These are phyloP conservation scores for Hyaloscypha bicolor DNA, from an alignment of 495 filamentous ascomycete species.

Conservation along the genomic window DNA sequence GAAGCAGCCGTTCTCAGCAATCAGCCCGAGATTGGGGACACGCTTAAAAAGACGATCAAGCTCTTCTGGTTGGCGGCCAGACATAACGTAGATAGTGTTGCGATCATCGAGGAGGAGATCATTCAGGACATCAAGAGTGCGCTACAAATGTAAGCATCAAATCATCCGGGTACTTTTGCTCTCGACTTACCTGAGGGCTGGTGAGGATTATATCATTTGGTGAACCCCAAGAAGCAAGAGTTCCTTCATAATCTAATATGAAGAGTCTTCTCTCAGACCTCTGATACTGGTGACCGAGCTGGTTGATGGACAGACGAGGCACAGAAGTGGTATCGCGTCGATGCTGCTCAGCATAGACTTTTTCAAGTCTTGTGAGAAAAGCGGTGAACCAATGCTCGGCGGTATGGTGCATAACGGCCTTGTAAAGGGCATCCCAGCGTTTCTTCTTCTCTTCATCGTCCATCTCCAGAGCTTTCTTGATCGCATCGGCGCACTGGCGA, in stretches of 20 bases:
- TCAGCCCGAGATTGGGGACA: constrained; percentile 77
- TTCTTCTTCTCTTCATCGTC: constrained; percentile 66
- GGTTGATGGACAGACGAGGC: constrained; percentile 71
- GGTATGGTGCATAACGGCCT: constrained; percentile 76
- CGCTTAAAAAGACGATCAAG: constrained; percentile 81
- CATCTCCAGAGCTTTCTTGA: constrained; percentile 80
- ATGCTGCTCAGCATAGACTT: constrained; percentile 79
- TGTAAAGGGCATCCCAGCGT: constrained; percentile 74
- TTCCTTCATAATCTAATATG: constrained; percentile 91
- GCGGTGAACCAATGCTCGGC: constrained; percentile 80
- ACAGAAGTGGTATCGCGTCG: constrained; percentile 81
- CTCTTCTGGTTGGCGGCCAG: constrained; percentile 79
- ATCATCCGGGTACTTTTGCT: background rate
- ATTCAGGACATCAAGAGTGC: constrained; percentile 76
- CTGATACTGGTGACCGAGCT: constrained; percentile 65
- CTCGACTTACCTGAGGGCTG: constrained; percentile 63
- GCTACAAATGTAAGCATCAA: constrained; percentile 39
- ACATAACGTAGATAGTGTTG: constrained; percentile 95
- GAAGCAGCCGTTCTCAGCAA: constrained; percentile 93
- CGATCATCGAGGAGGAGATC: constrained; percentile 74
- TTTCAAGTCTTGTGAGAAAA: constrained; percentile 66
- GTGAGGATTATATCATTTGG: constrained; percentile 78
- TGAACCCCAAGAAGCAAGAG: constrained; percentile 80
- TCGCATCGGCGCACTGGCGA: constrained; percentile 77
- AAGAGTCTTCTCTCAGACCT: constrained; percentile 69